A percentile compares a stretch with the other conserved stretches of the same genome.
Evolutionary conservation across 2,329 filamentous ascomycete genomes (phyloP).

Genomic region (Colletotrichum orchidophilum): DNA sequence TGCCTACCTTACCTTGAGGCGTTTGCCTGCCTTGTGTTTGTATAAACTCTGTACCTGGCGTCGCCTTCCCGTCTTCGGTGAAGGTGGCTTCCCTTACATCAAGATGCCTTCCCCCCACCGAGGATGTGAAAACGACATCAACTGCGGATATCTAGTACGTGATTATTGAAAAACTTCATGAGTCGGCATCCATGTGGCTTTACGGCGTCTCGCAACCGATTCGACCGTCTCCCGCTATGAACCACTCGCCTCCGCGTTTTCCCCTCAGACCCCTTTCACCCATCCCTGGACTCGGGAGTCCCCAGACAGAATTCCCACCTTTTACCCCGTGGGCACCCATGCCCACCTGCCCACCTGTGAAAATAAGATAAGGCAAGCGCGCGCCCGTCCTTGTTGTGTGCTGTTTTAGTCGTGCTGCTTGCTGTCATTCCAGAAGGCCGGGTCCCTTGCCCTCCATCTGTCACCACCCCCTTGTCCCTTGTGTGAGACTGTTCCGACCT

Average conservation of each 20-base stretch:
- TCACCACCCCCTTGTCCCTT: not conserved
- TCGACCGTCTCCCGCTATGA: slow-evolving; percentile 9
- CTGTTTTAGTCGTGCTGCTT: slow-evolving; percentile 16
- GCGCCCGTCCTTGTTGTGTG: slow-evolving; percentile 16
- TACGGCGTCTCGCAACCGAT: slow-evolving; percentile 1
- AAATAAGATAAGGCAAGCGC: not conserved
- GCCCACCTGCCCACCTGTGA: not conserved
- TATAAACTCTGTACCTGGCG: not conserved
- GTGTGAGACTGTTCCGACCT: not conserved
- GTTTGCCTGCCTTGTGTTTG: not conserved
- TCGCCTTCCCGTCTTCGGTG: not conserved
- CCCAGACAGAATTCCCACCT: slow-evolving; percentile 25
- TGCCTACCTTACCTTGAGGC: not conserved
- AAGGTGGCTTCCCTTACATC: not conserved
- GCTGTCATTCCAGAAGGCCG: slow-evolving; percentile 25
- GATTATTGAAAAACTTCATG: not conserved
- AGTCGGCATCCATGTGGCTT: no score
- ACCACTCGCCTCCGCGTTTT: slow-evolving; percentile 7
- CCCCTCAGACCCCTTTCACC: slow-evolving; percentile 12
- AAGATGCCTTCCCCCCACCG: not conserved
- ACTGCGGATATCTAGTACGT: no score
- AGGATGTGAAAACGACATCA: not conserved
- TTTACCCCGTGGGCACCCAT: slow-evolving; percentile 28
- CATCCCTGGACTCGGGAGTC: slow-evolving; percentile 9
- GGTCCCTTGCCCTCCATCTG: slow-evolving; percentile 16